phyloP scores from a whole-genome alignment of 2,329 filamentous ascomycete species.

The Aspergillus sp. region DNA sequence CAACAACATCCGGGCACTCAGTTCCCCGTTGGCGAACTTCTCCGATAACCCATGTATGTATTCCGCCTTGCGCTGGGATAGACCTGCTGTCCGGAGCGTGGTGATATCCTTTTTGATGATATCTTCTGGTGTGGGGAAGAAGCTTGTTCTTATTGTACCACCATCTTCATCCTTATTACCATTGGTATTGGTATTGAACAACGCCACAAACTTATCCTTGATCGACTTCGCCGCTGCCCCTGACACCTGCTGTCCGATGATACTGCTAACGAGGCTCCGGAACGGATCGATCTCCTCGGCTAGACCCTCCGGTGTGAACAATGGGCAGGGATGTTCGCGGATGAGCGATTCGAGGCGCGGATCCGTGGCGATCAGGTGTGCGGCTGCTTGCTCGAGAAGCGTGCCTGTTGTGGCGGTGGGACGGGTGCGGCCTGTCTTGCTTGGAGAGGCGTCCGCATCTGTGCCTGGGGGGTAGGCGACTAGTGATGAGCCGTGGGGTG shows the following conservation, averaged over 20 bases:
- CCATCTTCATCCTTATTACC: slow-evolving; percentile 21
- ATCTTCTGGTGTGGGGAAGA: slow-evolving; percentile 75
- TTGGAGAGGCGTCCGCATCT: slow-evolving; percentile 41
- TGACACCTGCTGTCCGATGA: slow-evolving; percentile 95
- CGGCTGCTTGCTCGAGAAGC: slow-evolving; percentile 73
- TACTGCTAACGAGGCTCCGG: slow-evolving; percentile 76
- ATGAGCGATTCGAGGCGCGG: slow-evolving; percentile 71
- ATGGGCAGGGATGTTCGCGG: slow-evolving; percentile 70
- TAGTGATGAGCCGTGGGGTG: slow-evolving; percentile 48
- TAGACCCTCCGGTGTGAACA: slow-evolving; percentile 82
- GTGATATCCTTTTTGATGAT: slow-evolving; percentile 67
- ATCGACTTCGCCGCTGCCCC: slow-evolving; percentile 89
- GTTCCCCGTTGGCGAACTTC: slow-evolving; percentile 74
- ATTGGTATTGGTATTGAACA: slow-evolving; percentile 59
- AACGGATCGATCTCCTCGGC: slow-evolving; percentile 87
- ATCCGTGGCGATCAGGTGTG: slow-evolving; percentile 73
- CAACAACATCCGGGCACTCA: slow-evolving; percentile 74
- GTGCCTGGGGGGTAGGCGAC: slow-evolving; percentile 50
- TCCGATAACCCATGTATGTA: slow-evolving; percentile 84
- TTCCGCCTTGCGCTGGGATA: slow-evolving; percentile 93
- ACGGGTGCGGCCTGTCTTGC: slow-evolving; percentile 41
- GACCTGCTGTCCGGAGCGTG: slow-evolving; percentile 76
- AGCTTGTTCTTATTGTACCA: slow-evolving; percentile 3
- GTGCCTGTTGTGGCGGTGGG: slow-evolving; percentile 66
- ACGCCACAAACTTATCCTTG: slow-evolving; percentile 75